Evolutionary conservation across 257 asterid genomes (phyloP).

Genomic region (Solanum bukasovii): DNA sequence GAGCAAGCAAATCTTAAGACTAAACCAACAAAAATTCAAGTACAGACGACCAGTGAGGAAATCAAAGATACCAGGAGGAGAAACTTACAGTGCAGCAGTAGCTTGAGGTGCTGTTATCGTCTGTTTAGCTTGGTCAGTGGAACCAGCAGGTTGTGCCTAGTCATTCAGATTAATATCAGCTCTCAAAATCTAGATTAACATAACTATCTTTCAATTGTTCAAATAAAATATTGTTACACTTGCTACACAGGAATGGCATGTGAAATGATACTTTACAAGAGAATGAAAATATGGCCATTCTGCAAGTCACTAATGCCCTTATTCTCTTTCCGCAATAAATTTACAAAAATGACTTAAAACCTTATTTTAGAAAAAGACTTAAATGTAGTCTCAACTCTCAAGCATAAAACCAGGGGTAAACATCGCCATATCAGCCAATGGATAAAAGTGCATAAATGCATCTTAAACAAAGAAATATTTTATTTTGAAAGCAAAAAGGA

Average conservation of each 20-base stretch:
- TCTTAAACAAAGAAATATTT: background rate
- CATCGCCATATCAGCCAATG: background rate
- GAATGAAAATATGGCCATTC: background rate
- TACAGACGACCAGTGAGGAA: background rate
- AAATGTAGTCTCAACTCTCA: background rate
- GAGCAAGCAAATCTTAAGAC: background rate
- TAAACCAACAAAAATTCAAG: background rate
- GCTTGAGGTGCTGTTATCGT: slow-evolving; percentile 51
- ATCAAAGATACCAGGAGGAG: slow-evolving; percentile 8
- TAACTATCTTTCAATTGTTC: background rate
- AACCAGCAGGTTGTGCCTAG: slow-evolving; percentile 44
- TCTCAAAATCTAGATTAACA: background rate
- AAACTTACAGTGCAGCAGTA: slow-evolving; percentile 48
- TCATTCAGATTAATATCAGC: background rate
- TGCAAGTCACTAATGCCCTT: background rate
- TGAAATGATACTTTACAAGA: background rate
- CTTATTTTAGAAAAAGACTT: background rate
- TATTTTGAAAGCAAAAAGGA: background rate
- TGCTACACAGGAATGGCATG: background rate
- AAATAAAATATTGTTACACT: background rate
- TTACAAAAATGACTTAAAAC: background rate
- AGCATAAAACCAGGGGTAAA: background rate
- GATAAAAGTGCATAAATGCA: background rate
- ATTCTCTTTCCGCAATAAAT: background rate
- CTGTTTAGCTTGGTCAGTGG: slow-evolving; percentile 44